Evolutionary conservation across 2,329 filamentous ascomycete genomes (phyloP).

Genomic region (Dactylellina parvicollis): DNA sequence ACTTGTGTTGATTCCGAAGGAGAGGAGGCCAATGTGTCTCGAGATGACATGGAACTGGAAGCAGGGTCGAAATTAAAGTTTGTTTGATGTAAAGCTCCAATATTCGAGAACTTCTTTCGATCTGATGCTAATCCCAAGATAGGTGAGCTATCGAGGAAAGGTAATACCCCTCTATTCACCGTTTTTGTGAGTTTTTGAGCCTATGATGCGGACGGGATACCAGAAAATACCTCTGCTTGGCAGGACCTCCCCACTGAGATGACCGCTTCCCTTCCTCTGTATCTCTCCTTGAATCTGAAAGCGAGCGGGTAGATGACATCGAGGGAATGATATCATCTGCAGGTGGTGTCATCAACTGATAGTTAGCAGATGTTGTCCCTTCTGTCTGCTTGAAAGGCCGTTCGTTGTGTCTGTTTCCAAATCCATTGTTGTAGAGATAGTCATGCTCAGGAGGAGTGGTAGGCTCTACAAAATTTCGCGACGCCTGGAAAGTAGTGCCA

Average conservation of each 20-base stretch:
- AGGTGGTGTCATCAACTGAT: constrained; percentile 77
- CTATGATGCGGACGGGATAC: background rate
- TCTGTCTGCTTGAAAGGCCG: constrained; percentile 68
- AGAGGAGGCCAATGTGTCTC: constrained; percentile 66
- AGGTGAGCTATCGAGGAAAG: constrained; percentile 33
- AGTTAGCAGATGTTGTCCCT: constrained; percentile 85
- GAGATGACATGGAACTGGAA: constrained; percentile 60
- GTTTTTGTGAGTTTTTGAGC: background rate
- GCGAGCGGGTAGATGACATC: constrained; percentile 70
- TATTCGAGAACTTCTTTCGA: constrained; percentile 53
- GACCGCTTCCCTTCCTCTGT: constrained; percentile 29
- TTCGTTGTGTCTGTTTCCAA: constrained; percentile 73
- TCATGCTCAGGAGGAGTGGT: constrained; percentile 85
- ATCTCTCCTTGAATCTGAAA: constrained; percentile 35
- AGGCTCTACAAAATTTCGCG: constrained; percentile 80
- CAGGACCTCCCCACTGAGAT: constrained; percentile 36
- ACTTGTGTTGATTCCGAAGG: constrained; percentile 75
- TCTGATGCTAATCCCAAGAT: constrained; percentile 37
- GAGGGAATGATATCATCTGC: constrained; percentile 67
- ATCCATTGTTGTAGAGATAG: constrained; percentile 43
- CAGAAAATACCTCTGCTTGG: constrained; percentile 40
- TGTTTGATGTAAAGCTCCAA: constrained; percentile 71
- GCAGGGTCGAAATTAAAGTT: constrained; percentile 85
- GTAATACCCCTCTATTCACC: constrained; percentile 24
- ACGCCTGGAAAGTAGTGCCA: constrained; percentile 11